Evolutionary conservation across 371 early-diverging fungal genomes (phyloP), one percentile per base, ranked within the genome.

Genomic region (Batkoa obscura): DNA sequence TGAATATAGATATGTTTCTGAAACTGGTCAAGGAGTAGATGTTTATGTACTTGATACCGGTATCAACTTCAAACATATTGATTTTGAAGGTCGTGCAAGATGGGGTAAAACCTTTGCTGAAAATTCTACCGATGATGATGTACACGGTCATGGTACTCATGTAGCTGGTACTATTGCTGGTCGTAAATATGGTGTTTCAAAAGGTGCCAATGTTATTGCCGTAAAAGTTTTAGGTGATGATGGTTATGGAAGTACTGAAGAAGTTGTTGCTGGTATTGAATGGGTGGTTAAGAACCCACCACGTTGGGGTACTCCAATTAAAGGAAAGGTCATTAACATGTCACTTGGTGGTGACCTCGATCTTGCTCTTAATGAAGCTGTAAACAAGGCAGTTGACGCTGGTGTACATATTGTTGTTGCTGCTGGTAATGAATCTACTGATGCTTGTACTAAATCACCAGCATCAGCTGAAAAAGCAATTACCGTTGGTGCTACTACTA

Each of bases 31-130:
- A 47, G 78, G 75, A 49, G 81, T 84, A 13, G 67, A 67, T 50
- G 83, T 79, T n/a, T 84, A 84, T 69, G 76, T 90, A 42, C 67
- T 90, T 42, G 90, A 90, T 68, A 87, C 90, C 0, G 91, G 91
- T 32, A 72, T 86, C 57, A 69, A 73, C 54, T 67, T 76, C 56
- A 53, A 68, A 30, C 88, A 88, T 62, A 65, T 68, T 55, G 89
- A 90, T 56, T 83, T 90, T 56, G 71, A 73, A 55, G 83, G 83
- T 33, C 73, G 84, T 43, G 90, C 88, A 36, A 59, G 55, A 51
- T 72, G 72, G 65, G 88, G 87, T 4, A 49, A 17, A 1, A 47
- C 43, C 13, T 64, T 62, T 55, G 65, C 64, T 61, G 64, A 72
- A 17, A 64, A 62, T 13, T 50, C 57, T 31, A 71, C 72, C 32